phyloP scores from a whole-genome alignment of 2,329 filamentous ascomycete genomes.

The Alternaria hordeiaustralica region DNA sequence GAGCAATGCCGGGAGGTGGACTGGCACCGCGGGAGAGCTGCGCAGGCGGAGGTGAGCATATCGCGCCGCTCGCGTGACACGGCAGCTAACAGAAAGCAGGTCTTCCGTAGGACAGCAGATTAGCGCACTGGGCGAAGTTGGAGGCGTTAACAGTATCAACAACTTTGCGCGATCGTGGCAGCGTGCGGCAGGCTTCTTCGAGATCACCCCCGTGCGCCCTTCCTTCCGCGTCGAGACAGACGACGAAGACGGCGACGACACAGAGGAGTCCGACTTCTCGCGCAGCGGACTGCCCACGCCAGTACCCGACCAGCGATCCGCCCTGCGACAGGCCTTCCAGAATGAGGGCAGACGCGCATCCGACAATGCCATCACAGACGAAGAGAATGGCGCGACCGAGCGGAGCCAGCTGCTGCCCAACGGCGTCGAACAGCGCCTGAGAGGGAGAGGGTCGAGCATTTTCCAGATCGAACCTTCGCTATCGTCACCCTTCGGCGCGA shows the following conservation, averaged over 20 bases:
- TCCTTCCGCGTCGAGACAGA: slow-evolving; percentile 66
- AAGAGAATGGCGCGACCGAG: slow-evolving; percentile 42
- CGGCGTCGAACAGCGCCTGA: slow-evolving; percentile 35
- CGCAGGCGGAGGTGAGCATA: slow-evolving; percentile 46
- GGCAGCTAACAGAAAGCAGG: slow-evolving; percentile 27
- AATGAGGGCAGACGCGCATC: slow-evolving; percentile 45
- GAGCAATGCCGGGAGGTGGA: slow-evolving; percentile 36
- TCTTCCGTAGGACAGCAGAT: slow-evolving; percentile 60
- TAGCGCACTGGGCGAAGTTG: slow-evolving; percentile 68
- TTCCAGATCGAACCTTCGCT: slow-evolving; percentile 62
- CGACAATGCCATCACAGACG: slow-evolving; percentile 47
- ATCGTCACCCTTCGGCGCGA: slow-evolving; percentile 73
- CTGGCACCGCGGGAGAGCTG: slow-evolving; percentile 34
- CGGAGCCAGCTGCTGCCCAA: slow-evolving; percentile 38
- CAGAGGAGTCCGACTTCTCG: slow-evolving; percentile 42
- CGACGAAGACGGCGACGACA: slow-evolving; percentile 38
- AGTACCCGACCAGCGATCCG: slow-evolving; percentile 49
- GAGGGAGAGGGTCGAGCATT: slow-evolving; percentile 51
- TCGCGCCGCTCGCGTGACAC: not conserved
- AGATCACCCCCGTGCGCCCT: slow-evolving; percentile 80
- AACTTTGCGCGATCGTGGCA: slow-evolving; percentile 94
- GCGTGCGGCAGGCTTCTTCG: slow-evolving; percentile 84
- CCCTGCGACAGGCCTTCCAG: slow-evolving; percentile 51
- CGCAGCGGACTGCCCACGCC: slow-evolving; percentile 37
- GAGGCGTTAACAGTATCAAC: slow-evolving; percentile 91